These are phyloP conservation scores for Epichloe scottii DNA, from an alignment of 2,329 filamentous ascomycete genomes.

Conservation along the genomic window DNA sequence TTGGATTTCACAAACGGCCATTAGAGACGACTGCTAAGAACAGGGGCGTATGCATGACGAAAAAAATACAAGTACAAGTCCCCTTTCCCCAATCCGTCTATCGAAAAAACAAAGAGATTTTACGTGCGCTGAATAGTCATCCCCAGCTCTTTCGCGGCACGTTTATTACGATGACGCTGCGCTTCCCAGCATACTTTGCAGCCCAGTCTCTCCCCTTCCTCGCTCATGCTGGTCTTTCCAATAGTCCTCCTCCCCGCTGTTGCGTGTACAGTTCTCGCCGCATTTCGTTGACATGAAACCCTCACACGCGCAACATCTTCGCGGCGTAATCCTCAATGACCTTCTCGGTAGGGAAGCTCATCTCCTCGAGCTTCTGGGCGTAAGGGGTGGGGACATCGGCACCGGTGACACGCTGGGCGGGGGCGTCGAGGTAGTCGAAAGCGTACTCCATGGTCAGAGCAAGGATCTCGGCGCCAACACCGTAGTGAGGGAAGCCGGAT, in stretches of 20 bases:
- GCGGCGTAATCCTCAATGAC: slow-evolving; percentile 80
- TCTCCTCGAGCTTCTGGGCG: slow-evolving; percentile 81
- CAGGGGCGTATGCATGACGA: slow-evolving; percentile 24
- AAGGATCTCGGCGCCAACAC: slow-evolving; percentile 84
- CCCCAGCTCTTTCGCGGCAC: slow-evolving; percentile 9
- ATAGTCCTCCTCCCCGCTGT: background rate
- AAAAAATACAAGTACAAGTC: slow-evolving; percentile 30
- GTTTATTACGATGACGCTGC: slow-evolving; percentile 5
- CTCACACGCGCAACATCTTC: slow-evolving; percentile 73
- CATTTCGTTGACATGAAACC: background rate
- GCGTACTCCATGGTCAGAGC: slow-evolving; percentile 94
- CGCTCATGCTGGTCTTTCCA: background rate
- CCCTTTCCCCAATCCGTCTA: slow-evolving; percentile 24
- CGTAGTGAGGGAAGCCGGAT: slow-evolving; percentile 92
- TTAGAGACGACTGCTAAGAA: slow-evolving; percentile 17
- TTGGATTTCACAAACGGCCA: slow-evolving; percentile 6
- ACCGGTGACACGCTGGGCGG: slow-evolving; percentile 86
- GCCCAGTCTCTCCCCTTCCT: background rate
- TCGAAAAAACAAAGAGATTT: slow-evolving; percentile 17
- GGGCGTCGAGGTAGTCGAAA: slow-evolving; percentile 94
- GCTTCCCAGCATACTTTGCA: slow-evolving; percentile 3
- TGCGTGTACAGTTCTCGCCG: background rate
- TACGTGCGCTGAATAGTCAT: slow-evolving; percentile 4
- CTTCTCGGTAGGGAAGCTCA: slow-evolving; percentile 85
- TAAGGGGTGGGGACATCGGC: slow-evolving; percentile 97